A percentile compares a stretch with the other conserved stretches of the same genome.
phyloP scores from a whole-genome alignment of 2,329 filamentous ascomycete genomes.

The Hypoxylon sp. region DNA sequence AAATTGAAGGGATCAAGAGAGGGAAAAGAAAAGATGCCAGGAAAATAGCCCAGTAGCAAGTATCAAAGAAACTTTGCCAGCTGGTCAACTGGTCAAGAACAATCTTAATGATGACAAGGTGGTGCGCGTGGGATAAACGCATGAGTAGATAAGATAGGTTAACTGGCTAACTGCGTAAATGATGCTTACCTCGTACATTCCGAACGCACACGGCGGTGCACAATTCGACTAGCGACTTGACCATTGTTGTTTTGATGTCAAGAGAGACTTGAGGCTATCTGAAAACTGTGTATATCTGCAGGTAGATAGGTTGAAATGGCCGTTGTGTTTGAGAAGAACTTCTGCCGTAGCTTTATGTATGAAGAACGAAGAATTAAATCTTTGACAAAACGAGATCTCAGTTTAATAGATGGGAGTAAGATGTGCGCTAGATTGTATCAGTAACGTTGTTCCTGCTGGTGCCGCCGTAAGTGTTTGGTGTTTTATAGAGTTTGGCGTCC shows the following conservation, averaged over 20 bases:
- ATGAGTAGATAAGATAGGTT: neutral
- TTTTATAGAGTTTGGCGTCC: neutral
- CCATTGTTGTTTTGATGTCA: slow-evolving; percentile 30
- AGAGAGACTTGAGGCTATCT: neutral
- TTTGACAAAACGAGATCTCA: neutral
- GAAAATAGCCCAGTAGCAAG: neutral
- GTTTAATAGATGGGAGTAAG: neutral
- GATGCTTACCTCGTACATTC: slow-evolving; percentile 58
- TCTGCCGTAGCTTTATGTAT: neutral
- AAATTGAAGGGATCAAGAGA: neutral
- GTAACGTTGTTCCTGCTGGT: neutral
- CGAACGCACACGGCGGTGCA: slow-evolving; percentile 64
- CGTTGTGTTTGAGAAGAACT: neutral
- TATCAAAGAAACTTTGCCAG: neutral
- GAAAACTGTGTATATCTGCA: neutral
- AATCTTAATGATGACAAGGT: neutral
- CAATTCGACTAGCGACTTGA: slow-evolving; percentile 64
- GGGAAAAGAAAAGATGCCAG: neutral
- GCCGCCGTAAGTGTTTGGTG: neutral
- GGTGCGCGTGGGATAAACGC: neutral
- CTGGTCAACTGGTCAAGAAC: neutral
- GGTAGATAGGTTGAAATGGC: neutral
- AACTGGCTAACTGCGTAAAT: neutral
- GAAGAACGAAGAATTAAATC: neutral
- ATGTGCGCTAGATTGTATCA: neutral